Evolutionary conservation across 129 eudicot species (phyloP), one percentile per base, ranked within the genome.

Genomic region (Logfia minima): DNA sequence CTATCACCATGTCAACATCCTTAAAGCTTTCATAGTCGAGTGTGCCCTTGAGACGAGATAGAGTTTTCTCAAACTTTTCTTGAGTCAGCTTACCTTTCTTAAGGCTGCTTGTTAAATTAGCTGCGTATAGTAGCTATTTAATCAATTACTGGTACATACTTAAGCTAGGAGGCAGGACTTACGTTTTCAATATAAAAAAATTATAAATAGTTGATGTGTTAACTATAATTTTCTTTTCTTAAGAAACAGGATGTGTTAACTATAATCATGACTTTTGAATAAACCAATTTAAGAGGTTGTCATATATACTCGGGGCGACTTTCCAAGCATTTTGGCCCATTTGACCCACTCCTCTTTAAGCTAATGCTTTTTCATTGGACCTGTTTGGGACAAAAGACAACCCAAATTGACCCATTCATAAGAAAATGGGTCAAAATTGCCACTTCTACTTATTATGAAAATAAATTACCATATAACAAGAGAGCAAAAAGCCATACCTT

Each of bases 1-100:
- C 97, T 71, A 95, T 95, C 66, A 95, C 97, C 94, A 95, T 86
- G 87, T 95, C 99, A 51, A 95, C 94, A 77, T 91, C 97, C 78
- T 80, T 88, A 68, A 95, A 95, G 90, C 90, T 86, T 70, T 89
- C 88, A 77, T 89, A 95, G 66, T 89, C 94, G 53, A 95, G 92
- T 62, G 75, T 81, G 4, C 97, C 96, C 78, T 82, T 87, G 75
- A 95, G 93, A 72, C 86, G 87, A 75, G 96, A 82, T 31, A 89
- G 75, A 60, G 94, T 88, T 81, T 86, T 95, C 35, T 86, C 96
- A 81, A 89, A 86, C 88, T 85, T 95, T 37, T 86, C 95, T 70
- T 84, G 85, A 60, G 85, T 86, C 95, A 92, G 75, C 52, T 83
- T 89, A 39, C 99, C 99, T 83, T 95, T 95, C 89, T 88, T 95